Base-by-base conservation (phyloP, 768 basidiomycete species). In the Lentinula sp. region DNA sequence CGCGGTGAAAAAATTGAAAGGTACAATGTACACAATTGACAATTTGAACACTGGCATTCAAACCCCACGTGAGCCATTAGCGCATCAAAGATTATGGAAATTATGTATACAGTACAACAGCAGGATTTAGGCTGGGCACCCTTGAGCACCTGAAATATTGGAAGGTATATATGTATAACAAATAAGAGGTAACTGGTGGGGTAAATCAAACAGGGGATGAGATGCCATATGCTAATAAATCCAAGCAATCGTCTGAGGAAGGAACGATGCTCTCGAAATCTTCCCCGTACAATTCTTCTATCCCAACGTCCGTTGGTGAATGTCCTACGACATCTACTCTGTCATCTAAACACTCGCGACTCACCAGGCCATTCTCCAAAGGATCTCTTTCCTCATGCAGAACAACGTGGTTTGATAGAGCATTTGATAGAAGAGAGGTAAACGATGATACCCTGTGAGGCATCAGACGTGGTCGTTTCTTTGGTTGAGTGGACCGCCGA, bases 361-460 rank as follows among this genome's bases (percentile, higher is more conserved):
- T 53, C 35, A 23, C 23, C 20, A 16, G 18, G 3, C 48, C 49
- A 41, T 51, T 18, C 9, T 33, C 23, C 7, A 13, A 5, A 12
- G 20, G 28, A 18, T 52, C 37, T 16, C n/a, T 33, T 48, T 43
- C 43, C 9, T 39, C 54, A 57, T 76, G 78, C 56, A 81, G 65
- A 15, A 67, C 65, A 20, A 75, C 70, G 20, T 76, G 70, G 39
- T 75, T 73, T 39, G 62, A 70, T 41, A 73, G 71, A 12, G 80
- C 77, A 42, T 79, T 74, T 4, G 77, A 71, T 28, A 79, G 65
- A 16, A 80, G 63, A 20, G 79, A 76, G 33, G 68, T 62, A 60
- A 80, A 79, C 3, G 70, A 70, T 15, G 28, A 64, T 66, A 57
- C 60, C 65, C 52, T 48, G 46, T 12, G 65, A 65, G 66, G 55